Evolutionary conservation across 257 asterid genomes (phyloP).

Genomic region (Gentiana dahurica): DNA sequence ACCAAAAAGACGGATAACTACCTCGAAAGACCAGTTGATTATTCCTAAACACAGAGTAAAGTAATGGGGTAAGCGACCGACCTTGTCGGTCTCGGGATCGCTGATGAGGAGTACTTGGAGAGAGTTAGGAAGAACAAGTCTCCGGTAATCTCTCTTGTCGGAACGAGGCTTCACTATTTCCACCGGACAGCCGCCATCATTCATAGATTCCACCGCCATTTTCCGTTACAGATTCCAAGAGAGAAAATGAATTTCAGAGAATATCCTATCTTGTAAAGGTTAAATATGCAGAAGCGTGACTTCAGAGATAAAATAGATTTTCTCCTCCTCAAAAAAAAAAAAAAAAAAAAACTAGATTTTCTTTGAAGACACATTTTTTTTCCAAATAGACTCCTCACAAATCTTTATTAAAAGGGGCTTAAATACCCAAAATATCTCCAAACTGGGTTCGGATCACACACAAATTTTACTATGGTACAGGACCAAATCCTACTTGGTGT

Average conservation of each 20-base stretch:
- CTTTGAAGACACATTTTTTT: too few relatives aligned
- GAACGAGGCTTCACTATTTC: constrained; percentile 79
- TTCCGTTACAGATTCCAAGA: background rate
- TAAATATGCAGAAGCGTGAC: too few relatives aligned
- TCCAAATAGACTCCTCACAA: too few relatives aligned
- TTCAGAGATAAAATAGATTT: too few relatives aligned
- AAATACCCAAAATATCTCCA: too few relatives aligned
- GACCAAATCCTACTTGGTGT: too few relatives aligned
- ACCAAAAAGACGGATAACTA: background rate
- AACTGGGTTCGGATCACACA: too few relatives aligned
- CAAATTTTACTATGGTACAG: too few relatives aligned
- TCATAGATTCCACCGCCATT: constrained; percentile 42
- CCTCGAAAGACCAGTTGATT: background rate
- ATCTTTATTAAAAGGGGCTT: too few relatives aligned
- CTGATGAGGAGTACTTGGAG: constrained; percentile 81
- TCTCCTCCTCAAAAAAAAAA: too few relatives aligned
- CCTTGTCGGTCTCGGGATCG: constrained; percentile 97
- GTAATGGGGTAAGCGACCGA: constrained; percentile 5
- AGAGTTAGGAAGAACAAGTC: constrained; percentile 60
- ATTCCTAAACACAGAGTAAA: background rate
- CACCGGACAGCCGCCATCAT: constrained; percentile 20
- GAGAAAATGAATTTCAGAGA: background rate
- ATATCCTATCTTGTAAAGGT: too few relatives aligned
- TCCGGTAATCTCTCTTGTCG: constrained; percentile 66
- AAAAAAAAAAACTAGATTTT: too few relatives aligned